phyloP scores from a whole-genome alignment of 306 rosid species.

The Gleditsia sinensis region DNA sequence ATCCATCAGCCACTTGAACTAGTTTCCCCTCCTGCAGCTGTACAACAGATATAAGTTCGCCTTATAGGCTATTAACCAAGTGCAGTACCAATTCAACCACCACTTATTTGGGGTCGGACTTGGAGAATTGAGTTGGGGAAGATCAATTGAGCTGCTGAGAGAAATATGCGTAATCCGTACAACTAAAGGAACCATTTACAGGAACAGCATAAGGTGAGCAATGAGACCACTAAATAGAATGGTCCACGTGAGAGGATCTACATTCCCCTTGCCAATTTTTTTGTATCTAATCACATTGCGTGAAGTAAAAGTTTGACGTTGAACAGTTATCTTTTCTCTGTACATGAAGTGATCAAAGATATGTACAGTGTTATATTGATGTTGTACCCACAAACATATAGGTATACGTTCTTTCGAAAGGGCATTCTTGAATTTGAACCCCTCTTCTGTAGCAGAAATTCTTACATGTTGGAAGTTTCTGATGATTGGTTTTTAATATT shows the following conservation, averaged over 20 bases:
- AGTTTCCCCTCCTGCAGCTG: too few relatives aligned
- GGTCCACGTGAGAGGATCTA: conserved; percentile 19
- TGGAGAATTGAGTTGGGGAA: conserved; percentile 22
- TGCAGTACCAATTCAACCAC: conserved; percentile 2
- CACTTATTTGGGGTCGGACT: conserved; percentile 9
- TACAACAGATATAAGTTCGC: too few relatives aligned
- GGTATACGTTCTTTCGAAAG: conserved; percentile 12
- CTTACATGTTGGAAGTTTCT: background rate
- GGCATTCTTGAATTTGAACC: conserved; percentile 19
- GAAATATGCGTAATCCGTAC: conserved; percentile 26
- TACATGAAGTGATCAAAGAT: conserved; percentile 21
- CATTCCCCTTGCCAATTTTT: conserved; percentile 35
- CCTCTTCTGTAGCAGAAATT: conserved; percentile 5
- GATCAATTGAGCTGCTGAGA: conserved; percentile 19
- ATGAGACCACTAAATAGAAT: conserved; percentile 19
- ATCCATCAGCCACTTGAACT: conserved; percentile 18
- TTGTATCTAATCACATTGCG: conserved; percentile 29
- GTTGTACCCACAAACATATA: conserved; percentile 12
- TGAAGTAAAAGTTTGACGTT: conserved; percentile 17
- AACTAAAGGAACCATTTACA: conserved; percentile 11
- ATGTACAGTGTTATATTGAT: conserved; percentile 32
- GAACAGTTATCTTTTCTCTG: conserved; percentile 12
- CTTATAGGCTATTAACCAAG: background rate
- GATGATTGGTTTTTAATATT: background rate
- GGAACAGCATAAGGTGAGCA: conserved; percentile 31